Evolutionary conservation across 805 yeast genomes (phyloP), one percentile per base, ranked within the genome.

Genomic region (Saccharomyces mikatae): DNA sequence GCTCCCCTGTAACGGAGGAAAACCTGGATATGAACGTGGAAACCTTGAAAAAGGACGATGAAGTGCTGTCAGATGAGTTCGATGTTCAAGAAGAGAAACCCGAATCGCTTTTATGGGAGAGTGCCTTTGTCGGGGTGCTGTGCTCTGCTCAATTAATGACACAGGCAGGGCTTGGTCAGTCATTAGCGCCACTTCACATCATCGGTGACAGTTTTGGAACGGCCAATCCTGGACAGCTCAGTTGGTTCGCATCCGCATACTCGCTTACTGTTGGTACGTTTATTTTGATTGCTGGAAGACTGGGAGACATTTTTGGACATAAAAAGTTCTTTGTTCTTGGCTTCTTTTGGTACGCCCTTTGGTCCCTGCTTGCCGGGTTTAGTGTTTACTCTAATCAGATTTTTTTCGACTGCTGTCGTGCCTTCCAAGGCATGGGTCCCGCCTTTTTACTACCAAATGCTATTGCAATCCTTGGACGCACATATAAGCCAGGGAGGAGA

Each of bases 271-370:
- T 14, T 10, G 91, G 91, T 8, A 82, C 92, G 0, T 81, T 86
- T 58, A 85, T 86, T 50, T 68, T 87, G 47, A 71, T 83, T 9
- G 78, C 86, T 13, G 92, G 94, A 11, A 75, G 83, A 51, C 65
- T 85, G 46, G 94, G 94, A 22, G 94, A 87, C 63, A 68, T 84
- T 8, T 79, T 76, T 59, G 92, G 92, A 0, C 75, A 83, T 54
- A 82, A 80, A 55, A 68, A 62, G 36, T 68, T 82, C 28, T 75
- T 84, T 55, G 51, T 80, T 0, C 57, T 73, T 6, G 89, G 92
- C 0, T 82, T 81, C 68, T 49, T 68, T 10, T 81, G 87, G 86
- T 68, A 77, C 4, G 59, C 76, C 0, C 32, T 84, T 0, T 83
- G 89, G 86, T 73, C 83, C 1, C 58, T 86, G 50, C 65, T 87